phyloP scores from a whole-genome alignment of 164 flowering plant species.

The Aristolochia fimbriata region DNA sequence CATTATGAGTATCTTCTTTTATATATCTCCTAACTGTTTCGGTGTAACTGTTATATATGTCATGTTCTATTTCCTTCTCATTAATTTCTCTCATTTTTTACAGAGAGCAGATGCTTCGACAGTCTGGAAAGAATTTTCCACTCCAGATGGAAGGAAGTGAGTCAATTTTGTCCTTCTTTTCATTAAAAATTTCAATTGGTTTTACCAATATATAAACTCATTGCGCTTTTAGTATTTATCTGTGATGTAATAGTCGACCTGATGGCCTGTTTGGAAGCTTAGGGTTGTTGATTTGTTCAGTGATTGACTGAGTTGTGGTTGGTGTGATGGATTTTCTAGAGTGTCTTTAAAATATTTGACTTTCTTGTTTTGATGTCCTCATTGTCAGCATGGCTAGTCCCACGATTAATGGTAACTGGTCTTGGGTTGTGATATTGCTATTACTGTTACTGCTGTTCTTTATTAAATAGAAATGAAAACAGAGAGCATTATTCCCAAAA shows the following conservation, averaged over 20 bases:
- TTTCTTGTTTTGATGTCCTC: not conserved
- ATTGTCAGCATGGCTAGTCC: too few relatives aligned
- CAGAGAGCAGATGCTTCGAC: constrained; percentile 98
- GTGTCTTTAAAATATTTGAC: not conserved
- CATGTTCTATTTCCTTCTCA: not conserved
- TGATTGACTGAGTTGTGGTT: not conserved
- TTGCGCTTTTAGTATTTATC: not conserved
- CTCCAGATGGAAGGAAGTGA: constrained; percentile 81
- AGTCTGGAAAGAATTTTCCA: constrained; percentile 91
- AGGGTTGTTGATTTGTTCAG: not conserved
- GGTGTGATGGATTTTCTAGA: not conserved
- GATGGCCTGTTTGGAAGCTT: not conserved
- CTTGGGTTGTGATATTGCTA: too few relatives aligned
- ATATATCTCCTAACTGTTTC: too few relatives aligned
- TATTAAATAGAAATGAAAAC: too few relatives aligned
- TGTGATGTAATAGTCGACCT: not conserved
- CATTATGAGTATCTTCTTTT: too few relatives aligned
- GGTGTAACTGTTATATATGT: too few relatives aligned
- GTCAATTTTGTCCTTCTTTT: constrained; percentile 6
- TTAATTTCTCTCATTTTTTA: constrained; percentile 13
- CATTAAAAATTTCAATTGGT: not conserved
- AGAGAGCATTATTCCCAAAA: too few relatives aligned
- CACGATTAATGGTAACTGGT: too few relatives aligned
- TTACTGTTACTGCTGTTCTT: too few relatives aligned
- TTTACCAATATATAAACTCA: not conserved